Conservation (phyloP, 2,329 filamentous ascomycete genomes). For the Xylaria sp. region DNA sequence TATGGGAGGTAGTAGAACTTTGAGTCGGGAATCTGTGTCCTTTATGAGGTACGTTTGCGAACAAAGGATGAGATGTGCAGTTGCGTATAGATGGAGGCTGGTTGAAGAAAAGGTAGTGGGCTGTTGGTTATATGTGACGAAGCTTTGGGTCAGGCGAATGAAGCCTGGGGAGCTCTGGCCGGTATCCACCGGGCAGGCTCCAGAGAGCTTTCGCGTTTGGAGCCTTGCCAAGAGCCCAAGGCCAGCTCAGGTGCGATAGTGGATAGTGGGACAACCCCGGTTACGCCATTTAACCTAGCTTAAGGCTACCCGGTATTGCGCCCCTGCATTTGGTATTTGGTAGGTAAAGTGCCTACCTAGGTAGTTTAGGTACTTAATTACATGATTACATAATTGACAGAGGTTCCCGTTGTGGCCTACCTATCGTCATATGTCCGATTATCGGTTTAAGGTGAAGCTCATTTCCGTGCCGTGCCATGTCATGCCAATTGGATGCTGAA, state of each 20-base stretch:
- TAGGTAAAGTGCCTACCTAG: background rate
- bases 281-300: background rate
- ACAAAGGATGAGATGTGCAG: background rate
- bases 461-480: background rate
- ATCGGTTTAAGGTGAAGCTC: constrained; percentile 26
- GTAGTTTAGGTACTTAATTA: background rate
- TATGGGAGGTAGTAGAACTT: constrained; percentile 1
- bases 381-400: too few relatives aligned
- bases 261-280: constrained; percentile 20
- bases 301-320: constrained; percentile 18
- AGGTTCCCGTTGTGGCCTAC: too few relatives aligned
- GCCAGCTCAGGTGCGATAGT: constrained; percentile 5
- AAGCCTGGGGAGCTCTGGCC: constrained; percentile 22
- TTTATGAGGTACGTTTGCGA: background rate
- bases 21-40: background rate
- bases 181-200: too few relatives aligned
- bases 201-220: constrained; percentile 40
- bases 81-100: background rate
- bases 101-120: background rate
- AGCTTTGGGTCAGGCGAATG: background rate
- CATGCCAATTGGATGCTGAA: background rate
- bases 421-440: constrained; percentile 30
- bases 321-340: constrained; percentile 23
- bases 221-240: constrained; percentile 34
- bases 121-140: constrained; percentile 13